phyloP scores from a whole-genome alignment of 495 filamentous ascomycete species.

The Hypomontagnella submonticulosa region DNA sequence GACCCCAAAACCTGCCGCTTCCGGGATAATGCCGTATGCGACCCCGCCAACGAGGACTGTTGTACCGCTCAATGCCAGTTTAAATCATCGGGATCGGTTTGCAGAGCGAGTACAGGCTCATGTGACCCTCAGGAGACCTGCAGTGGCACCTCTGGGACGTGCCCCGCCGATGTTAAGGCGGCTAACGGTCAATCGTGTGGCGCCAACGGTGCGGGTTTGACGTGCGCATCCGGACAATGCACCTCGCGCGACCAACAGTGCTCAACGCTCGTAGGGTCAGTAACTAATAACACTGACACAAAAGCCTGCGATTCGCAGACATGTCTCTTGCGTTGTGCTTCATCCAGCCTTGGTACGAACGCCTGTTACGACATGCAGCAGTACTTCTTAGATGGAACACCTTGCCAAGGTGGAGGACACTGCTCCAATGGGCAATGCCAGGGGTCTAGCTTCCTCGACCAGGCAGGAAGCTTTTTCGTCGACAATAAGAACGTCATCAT shows the following conservation, averaged over 20 bases:
- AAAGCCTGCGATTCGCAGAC: conserved; percentile 79
- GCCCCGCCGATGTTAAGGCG: conserved; percentile 75
- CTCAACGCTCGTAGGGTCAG: conserved; percentile 83
- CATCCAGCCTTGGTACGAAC: conserved; percentile 70
- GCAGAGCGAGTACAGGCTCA: conserved; percentile 76
- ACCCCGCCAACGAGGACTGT: conserved; percentile 91
- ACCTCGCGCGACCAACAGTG: conserved; percentile 93
- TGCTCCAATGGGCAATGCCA: conserved; percentile 80
- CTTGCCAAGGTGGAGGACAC: conserved; percentile 81
- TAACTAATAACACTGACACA: conserved; percentile 78
- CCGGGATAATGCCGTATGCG: conserved; percentile 78
- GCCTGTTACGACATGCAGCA: conserved; percentile 82
- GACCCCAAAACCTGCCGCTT: conserved; percentile 91
- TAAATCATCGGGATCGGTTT: conserved; percentile 72
- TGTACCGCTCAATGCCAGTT: conserved; percentile 81
- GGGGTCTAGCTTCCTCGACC: conserved; percentile 68
- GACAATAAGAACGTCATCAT: conserved; percentile 80
- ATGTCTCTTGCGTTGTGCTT: conserved; percentile 81
- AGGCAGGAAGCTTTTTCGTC: conserved; percentile 73
- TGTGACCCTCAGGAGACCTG: conserved; percentile 91
- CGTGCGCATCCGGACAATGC: conserved; percentile 93
- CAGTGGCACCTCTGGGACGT: conserved; percentile 74
- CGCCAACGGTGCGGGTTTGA: conserved; percentile 63
- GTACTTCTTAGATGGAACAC: conserved; percentile 94
- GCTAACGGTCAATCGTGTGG: conserved; percentile 78